Base-by-base conservation (phyloP, 306 rosid species). In the Parietaria judaica region DNA sequence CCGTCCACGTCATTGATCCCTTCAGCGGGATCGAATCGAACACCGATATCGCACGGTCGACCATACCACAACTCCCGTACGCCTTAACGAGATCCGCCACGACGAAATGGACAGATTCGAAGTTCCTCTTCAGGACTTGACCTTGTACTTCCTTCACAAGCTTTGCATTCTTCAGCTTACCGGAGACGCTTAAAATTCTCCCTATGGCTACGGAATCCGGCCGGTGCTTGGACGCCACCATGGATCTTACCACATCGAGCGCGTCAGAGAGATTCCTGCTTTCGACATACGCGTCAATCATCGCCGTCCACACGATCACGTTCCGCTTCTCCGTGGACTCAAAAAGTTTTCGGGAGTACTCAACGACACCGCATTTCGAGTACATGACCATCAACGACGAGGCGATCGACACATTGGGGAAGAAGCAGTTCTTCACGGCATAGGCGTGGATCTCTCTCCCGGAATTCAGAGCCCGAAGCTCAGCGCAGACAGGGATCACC, bases 391-490 rank as follows among this genome's bases (percentile, higher is more conserved):
- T 86, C 63, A 86, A 63, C 4, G 95, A 81, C 45, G 88, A 83
- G 52, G 68, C 69, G 67, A 86, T 56, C 14, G 95, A 81, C 12
- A 81, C 80, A 61, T 85, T 85, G 45, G 90, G 94, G 58, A 83
- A 74, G 82, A 83, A 88, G 59, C 77, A 78, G 58, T 76, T 78
- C 66, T 81, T 89, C 79, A 89, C 70, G 74, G 85, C 83, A 51
- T 83, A 86, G 14, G 89, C 91, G 68, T 86, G 96, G 70, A 89
- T 56, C 80, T 89, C 85, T 77, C 80, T 89, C 75, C 96, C 96
- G 16, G 65, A 70, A 34, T 62, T 67, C 62, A 78, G 64, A 75
- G 83, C 90, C 70, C 69, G 79, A 79, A 89, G 78, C 69, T 86
- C 77, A 36, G 90, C 79, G 76, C 96, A 89, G 62, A 89, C 72